phyloP scores from a whole-genome alignment of 1,284 basidiomycete species.

The Peniophora sp. region DNA sequence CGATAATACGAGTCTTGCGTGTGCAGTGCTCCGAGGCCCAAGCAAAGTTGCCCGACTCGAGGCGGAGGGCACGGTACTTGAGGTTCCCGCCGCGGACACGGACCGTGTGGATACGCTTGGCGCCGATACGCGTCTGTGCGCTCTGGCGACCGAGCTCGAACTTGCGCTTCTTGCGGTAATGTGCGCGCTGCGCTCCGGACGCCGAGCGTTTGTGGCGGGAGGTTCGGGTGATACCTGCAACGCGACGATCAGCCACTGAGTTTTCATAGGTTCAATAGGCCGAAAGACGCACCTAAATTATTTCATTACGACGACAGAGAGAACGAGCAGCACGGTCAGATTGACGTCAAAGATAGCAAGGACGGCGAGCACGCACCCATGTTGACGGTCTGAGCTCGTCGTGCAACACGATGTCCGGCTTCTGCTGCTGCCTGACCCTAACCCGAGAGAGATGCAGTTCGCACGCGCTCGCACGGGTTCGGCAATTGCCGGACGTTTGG shows the following conservation, averaged over 20 bases:
- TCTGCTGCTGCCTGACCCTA: not conserved
- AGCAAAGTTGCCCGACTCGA: slow-evolving; percentile 93
- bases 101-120: slow-evolving; percentile 90
- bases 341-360: not conserved
- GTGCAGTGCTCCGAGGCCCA: slow-evolving; percentile 93
- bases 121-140: slow-evolving; percentile 90
- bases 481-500: too few relatives aligned
- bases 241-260: too few relatives aligned
- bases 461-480: too few relatives aligned
- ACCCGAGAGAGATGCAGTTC: too few relatives aligned
- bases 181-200: slow-evolving; percentile 87
- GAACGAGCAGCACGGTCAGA: not conserved
- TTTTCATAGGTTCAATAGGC: too few relatives aligned
- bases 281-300: not conserved
- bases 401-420: not conserved
- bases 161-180: slow-evolving; percentile 99
- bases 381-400: not conserved
- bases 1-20: slow-evolving; percentile 89
- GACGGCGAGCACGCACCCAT: not conserved
- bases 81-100: slow-evolving; percentile 89
- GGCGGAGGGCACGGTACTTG: slow-evolving; percentile 91
- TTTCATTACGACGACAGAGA: not conserved
- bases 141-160: slow-evolving; percentile 96
- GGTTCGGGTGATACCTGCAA: slow-evolving; percentile 86
- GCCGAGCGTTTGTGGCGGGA: slow-evolving; percentile 94